A percentile compares a stretch with the other conserved stretches of the same genome.
These are phyloP conservation scores for Phytophthora melonis DNA, from an alignment of 352 stramenopile species.

Conservation along the genomic window DNA sequence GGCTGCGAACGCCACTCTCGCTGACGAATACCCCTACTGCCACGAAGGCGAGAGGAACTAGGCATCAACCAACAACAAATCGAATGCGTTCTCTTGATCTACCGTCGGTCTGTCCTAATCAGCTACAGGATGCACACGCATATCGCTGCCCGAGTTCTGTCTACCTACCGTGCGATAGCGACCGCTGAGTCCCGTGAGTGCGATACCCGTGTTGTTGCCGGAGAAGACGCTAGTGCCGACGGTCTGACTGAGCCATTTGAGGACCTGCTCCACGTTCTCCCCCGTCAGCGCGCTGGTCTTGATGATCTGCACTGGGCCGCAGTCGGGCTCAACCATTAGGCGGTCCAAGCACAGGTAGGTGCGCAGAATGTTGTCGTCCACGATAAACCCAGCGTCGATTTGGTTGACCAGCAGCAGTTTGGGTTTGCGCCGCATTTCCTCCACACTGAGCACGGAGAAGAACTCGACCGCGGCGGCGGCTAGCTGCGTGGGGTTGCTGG, in stretches of 20 bases:
- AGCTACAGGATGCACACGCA: constrained; percentile 44
- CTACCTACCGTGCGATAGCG: constrained; percentile 24
- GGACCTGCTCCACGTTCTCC: constrained; percentile 64
- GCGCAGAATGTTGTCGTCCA: constrained; percentile 61
- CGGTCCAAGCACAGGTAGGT: constrained; percentile 67
- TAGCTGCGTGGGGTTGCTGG: constrained; percentile 62
- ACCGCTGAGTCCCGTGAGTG: constrained; percentile 26
- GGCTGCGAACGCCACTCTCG: constrained; percentile 24
- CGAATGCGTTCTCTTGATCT: neutral
- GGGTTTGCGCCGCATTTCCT: constrained; percentile 63
- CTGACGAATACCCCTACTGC: constrained; percentile 68
- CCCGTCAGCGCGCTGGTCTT: constrained; percentile 70
- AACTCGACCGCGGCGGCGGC: constrained; percentile 65
- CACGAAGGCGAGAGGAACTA: constrained; percentile 71
- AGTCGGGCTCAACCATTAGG: constrained; percentile 45
- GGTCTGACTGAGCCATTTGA: constrained; percentile 64
- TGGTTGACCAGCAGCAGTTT: constrained; percentile 81
- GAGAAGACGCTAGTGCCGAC: constrained; percentile 28
- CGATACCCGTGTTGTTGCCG: constrained; percentile 26
- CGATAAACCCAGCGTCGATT: constrained; percentile 56
- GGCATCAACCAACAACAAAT: constrained; percentile 7
- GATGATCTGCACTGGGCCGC: constrained; percentile 54
- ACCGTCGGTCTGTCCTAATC: constrained; percentile 14
- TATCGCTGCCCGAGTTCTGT: constrained; percentile 32
- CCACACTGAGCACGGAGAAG: constrained; percentile 64